These are phyloP conservation scores for Malus hybrid DNA, from an alignment of 331 rosid species.

Conservation along the genomic window DNA sequence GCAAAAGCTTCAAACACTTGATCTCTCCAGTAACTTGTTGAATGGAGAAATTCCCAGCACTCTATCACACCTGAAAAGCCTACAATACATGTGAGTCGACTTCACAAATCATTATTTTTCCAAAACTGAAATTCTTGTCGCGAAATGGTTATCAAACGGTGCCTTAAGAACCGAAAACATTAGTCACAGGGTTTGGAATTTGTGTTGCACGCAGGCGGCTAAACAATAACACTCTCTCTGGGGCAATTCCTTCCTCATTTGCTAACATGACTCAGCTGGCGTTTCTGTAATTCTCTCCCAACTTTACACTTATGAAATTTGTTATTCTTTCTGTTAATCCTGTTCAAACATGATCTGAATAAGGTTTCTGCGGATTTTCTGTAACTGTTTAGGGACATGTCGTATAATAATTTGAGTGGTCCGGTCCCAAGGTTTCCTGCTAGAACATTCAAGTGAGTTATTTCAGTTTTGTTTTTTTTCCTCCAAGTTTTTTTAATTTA, in stretches of 20 bases:
- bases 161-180: not conserved
- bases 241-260: slow-evolving; percentile 71
- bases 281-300: slow-evolving; percentile 53
- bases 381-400: slow-evolving; percentile 56
- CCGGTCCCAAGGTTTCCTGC: slow-evolving; percentile 64
- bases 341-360: slow-evolving; percentile 2
- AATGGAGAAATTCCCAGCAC: slow-evolving; percentile 64
- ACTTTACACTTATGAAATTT: not conserved
- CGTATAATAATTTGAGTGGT: slow-evolving; percentile 77
- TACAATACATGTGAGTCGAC: slow-evolving; percentile 66
- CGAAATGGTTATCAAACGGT: not conserved
- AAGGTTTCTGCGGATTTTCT: slow-evolving; percentile 20
- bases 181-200: slow-evolving; percentile 5
- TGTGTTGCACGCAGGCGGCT: slow-evolving; percentile 63
- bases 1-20: slow-evolving; percentile 77
- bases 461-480: not conserved
- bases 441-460: slow-evolving; percentile 72
- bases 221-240: slow-evolving; percentile 69
- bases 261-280: slow-evolving; percentile 69
- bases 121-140: not conserved
- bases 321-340: not conserved
- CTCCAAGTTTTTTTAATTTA: not conserved
- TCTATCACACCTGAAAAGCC: slow-evolving; percentile 56
- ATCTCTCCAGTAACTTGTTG: slow-evolving; percentile 77
- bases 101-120: not conserved